Evolutionary conservation across 305 asterid genomes (phyloP), one percentile per base, ranked within the genome.

Genomic region (Solanum hybrid): DNA sequence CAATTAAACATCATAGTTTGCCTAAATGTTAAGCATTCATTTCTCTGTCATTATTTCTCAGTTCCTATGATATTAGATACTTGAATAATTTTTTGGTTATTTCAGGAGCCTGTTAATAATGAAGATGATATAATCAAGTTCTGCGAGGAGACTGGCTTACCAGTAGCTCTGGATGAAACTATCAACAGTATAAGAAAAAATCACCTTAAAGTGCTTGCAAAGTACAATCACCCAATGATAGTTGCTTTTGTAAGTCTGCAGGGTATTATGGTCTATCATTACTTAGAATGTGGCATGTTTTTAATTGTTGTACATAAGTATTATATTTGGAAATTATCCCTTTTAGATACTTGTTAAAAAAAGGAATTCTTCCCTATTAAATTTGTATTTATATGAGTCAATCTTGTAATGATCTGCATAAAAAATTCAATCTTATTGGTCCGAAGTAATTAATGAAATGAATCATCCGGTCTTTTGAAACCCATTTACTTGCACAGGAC

Each of bases 121-220:
- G 97, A 91, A 91, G 96, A 96, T 32, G 97, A 96, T 89, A 95
- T 97, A 87, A 90, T 94, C 89, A 96, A 90, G 92, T 97, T 97
- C 93, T 96, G 98, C 26, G 94, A 93, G 90, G 98, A 95, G 93
- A 95, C 98, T 78, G 98, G 98, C 89, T 80, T 96, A 88, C 95
- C 99, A 10, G 99, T 97, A 93, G 99, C 99, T 45, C 94, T 97
- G 90, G 99, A 97, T 89, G 99, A 97, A 93, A 95, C 98, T 87
- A 89, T 97, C 90, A 95, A 96, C 94, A 86, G 60, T 90, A 90
- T 91, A 32, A 77, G 89, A 87, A 95, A 92, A 86, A 91, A 94
- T 87, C 95, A 94, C 89, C 94, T 92, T 76, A 91, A 92, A 84
- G 89, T 92, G 89, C 98, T 97, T 88, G 90, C 94, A 92, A 96